Evolutionary conservation across 2,329 filamentous ascomycete genomes (phyloP).

Genomic region (Botrytis fragariae): DNA sequence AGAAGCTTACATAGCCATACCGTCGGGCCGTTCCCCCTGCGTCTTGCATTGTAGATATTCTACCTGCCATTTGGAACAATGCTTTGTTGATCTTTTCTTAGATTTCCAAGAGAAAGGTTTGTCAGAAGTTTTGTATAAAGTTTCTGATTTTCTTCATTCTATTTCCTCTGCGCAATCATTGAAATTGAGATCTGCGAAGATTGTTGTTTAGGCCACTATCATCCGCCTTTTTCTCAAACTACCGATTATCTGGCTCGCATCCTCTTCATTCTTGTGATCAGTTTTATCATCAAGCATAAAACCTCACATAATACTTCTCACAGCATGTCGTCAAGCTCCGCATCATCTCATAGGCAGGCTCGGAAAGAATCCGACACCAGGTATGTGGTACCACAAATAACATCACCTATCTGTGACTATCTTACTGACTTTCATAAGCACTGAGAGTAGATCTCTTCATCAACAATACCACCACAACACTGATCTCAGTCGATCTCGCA

Average conservation of each 20-base stretch:
- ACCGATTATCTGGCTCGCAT: neutral
- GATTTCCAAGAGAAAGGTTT: neutral
- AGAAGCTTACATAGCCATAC: neutral
- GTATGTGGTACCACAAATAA: neutral
- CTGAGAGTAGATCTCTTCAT: neutral
- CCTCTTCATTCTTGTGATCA: neutral
- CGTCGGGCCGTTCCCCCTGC: neutral
- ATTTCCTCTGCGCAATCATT: no score
- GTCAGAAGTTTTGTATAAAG: neutral
- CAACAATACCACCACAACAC: neutral
- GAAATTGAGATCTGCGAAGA: neutral
- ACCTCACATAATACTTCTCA: neutral
- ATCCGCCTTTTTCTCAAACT: neutral
- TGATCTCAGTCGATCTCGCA: neutral
- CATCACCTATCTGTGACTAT: neutral
- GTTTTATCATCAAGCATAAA: neutral
- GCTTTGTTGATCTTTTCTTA: neutral
- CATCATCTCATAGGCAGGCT: neutral
- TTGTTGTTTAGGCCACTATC: neutral
- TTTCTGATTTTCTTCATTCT: neutral
- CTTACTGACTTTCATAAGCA: slow-evolving; percentile 11
- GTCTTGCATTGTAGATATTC: neutral
- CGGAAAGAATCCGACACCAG: neutral
- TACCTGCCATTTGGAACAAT: neutral
- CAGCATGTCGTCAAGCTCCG: neutral